Base-by-base conservation (phyloP, 148 eudicot species). In the Rhododendron henanense region DNA sequence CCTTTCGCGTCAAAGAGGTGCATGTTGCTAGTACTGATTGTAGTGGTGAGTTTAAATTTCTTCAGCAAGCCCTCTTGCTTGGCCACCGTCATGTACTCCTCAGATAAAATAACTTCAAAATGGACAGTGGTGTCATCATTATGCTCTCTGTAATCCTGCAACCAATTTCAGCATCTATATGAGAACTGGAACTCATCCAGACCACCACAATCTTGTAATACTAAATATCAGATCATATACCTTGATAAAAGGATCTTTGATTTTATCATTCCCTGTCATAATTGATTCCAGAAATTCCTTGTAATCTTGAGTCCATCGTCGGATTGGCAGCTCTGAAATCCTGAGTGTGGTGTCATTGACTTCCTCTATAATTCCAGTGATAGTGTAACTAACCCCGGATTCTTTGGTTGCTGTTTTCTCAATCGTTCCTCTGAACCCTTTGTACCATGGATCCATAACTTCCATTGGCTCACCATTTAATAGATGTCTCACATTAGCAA, bases 401-500 rank as follows among this genome's bases (percentile, higher is more conserved):
- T 55, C 61, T 16, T 55, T 55, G 61, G 61, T 55, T 55, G 61
- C 61, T 16, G 61, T 55, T 55, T 55, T 55, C 61, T 55, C 61
- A 16, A 97, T 89, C 21, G 89, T 91, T 41, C 61, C 61, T 55
- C 21, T 55, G 61, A 55, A 55, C 4, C 95, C 96, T 84, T 87
- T 93, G 87, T 97, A 97, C 99, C 99, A 97, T 39, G 99, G 99
- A 87, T 97, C 94, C 98, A 97, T 97, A 6, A 95, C 90, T 79
- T 85, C 91, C 91, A 94, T 73, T 9, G 91, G 81, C 81, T 95
- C 98, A 86, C 87, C 93, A 78, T 92, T 91, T 83, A 97, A 85
- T 59, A 59, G 21, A 59, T 85, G 92, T 90, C 91, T 93, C 57
- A 97, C 83, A 83, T 97, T 97, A 55, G 94, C 92, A 86, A 93